phyloP scores from a whole-genome alignment of 371 early-diverging fungal species.

The Mortierella sp. region DNA sequence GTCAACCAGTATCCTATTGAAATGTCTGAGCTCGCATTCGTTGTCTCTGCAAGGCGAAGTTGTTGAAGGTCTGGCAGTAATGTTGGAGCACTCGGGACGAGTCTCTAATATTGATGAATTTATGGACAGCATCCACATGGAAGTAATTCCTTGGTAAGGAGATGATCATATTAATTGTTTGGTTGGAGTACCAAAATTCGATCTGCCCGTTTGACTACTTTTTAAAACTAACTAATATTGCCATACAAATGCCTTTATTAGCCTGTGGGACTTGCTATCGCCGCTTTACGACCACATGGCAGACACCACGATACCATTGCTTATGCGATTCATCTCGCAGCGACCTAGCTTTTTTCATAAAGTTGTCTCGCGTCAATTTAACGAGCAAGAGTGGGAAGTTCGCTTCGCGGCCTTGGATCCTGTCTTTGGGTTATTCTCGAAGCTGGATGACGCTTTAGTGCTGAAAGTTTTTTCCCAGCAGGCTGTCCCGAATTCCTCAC shows the following conservation, averaged over 20 bases:
- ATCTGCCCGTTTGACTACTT: background rate
- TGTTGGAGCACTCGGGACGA: slow-evolving; percentile 33
- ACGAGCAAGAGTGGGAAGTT: slow-evolving; percentile 37
- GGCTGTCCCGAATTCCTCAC: background rate
- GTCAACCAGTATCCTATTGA: slow-evolving; percentile 27
- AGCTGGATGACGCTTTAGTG: slow-evolving; percentile 45
- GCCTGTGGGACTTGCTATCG: slow-evolving; percentile 47
- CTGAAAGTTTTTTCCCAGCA: slow-evolving; percentile 38
- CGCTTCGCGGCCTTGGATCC: slow-evolving; percentile 46
- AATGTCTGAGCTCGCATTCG: slow-evolving; percentile 18
- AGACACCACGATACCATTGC: slow-evolving; percentile 34
- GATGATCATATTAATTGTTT: no score
- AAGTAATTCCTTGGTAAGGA: slow-evolving; percentile 37
- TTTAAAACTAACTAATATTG: background rate
- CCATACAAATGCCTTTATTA: slow-evolving; percentile 1
- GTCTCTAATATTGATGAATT: slow-evolving; percentile 45
- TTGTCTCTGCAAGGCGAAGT: slow-evolving; percentile 40
- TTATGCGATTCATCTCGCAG: slow-evolving; percentile 30
- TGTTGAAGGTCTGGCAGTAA: slow-evolving; percentile 14
- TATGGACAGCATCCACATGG: slow-evolving; percentile 33
- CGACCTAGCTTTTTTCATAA: slow-evolving; percentile 29
- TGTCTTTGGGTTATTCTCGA: slow-evolving; percentile 49
- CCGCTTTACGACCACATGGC: slow-evolving; percentile 51
- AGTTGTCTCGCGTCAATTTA: slow-evolving; percentile 22
- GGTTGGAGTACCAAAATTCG: no score